Conservation (phyloP, 2,329 filamentous ascomycete species). For the Trichoderma koningii region DNA sequence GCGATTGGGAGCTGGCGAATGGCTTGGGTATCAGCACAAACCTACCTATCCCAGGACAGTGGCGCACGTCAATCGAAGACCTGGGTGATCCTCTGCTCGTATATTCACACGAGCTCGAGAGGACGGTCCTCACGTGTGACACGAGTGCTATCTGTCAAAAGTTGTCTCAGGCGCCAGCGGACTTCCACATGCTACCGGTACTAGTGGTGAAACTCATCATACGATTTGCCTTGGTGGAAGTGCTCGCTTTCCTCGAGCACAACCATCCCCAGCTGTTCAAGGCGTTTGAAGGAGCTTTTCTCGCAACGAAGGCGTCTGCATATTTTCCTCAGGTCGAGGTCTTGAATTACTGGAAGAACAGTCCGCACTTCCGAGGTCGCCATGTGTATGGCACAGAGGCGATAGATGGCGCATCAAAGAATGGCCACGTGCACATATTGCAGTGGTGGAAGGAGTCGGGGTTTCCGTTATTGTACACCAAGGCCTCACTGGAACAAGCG, state of each 20-base stretch:
- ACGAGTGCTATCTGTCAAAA: slow-evolving; percentile 72
- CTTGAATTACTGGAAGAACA: slow-evolving; percentile 87
- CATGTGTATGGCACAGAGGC: slow-evolving; percentile 79
- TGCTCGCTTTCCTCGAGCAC: slow-evolving; percentile 68
- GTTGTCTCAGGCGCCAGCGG: slow-evolving; percentile 69
- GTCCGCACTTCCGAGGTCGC: slow-evolving; percentile 78
- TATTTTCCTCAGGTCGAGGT: slow-evolving; percentile 84
- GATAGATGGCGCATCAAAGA: slow-evolving; percentile 81
- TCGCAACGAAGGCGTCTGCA: slow-evolving; percentile 85
- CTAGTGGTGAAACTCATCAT: slow-evolving; percentile 86
- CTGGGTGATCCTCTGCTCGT: slow-evolving; percentile 67
- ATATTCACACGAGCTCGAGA: slow-evolving; percentile 79
- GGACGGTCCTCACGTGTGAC: slow-evolving; percentile 75
- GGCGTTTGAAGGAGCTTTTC: slow-evolving; percentile 79
- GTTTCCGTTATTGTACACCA: slow-evolving; percentile 80
- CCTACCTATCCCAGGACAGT: slow-evolving; percentile 70
- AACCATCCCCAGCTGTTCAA: slow-evolving; percentile 75
- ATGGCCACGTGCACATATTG: slow-evolving; percentile 80
- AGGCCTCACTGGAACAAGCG: slow-evolving; percentile 83
- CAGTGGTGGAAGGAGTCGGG: slow-evolving; percentile 88
- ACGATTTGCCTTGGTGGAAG: slow-evolving; percentile 80
- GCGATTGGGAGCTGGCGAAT: slow-evolving; percentile 88
- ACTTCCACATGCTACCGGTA: slow-evolving; percentile 71
- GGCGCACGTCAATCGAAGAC: slow-evolving; percentile 61
- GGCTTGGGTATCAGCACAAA: slow-evolving; percentile 80